Evolutionary conservation across 2,329 filamentous ascomycete species (phyloP), one percentile per base, ranked within the genome.

Genomic region (Chaetomium sp.): DNA sequence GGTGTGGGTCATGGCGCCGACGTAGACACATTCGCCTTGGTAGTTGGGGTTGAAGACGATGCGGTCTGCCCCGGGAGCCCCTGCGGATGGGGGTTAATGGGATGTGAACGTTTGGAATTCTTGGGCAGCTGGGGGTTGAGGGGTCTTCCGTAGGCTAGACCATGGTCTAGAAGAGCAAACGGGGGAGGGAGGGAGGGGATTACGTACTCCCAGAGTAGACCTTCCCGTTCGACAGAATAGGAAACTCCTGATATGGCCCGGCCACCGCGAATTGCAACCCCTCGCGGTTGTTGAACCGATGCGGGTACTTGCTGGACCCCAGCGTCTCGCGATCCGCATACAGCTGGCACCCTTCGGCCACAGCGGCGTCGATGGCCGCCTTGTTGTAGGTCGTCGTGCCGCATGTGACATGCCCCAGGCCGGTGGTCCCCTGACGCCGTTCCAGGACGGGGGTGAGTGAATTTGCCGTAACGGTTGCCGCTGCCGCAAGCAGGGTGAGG

Each of bases 231-330:
- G 33, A 6, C 3, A 62, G 38, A 11, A 62, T 57, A 32, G 61
- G 61, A n/a, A 62, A 62, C 8, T 62, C 61, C 35, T 61, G 57
- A 37, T 59, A 63, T 1, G 61, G 59, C 6, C 62, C 61, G 1
- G 45, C 34, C 0, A 53, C 42, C 7, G 61, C 35, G 45, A 64
- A 60, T 1, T 50, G 37, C 3, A 64, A 55, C 3, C 49, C 43
- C 48, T 64, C 61, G 40, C 52, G 46, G 57, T 64, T 64, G 54
- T 62, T 63, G 58, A 62, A 64, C 19, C 19, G 35, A 32, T 64
- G 62, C 27, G 62, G 62, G 46, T 64, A 64, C 12, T 48, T 55
- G 49, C 49, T 56, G n/a, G n/a, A 52, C 10, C 62, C 62, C 2
- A 63, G n/a, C 50, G 58, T 57, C 32, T 52, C 14, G 41, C 54